Conservation (phyloP, 2,329 filamentous ascomycete genomes). For the Didymella pinodella region DNA sequence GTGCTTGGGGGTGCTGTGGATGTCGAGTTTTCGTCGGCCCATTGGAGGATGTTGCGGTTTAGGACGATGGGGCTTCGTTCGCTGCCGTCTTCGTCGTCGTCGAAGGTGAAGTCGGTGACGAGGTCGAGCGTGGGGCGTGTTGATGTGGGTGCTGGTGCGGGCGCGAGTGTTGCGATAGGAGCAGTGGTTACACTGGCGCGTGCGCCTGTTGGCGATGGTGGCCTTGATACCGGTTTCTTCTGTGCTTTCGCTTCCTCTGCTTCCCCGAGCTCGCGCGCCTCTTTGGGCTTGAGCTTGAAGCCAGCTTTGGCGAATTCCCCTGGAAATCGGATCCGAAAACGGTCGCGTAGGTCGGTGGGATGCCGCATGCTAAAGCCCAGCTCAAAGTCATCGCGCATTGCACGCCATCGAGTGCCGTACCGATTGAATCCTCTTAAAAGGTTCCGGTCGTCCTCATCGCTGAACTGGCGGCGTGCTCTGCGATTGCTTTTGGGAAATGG, state of each 20-base stretch:
- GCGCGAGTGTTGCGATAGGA: background rate
- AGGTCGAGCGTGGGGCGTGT: constrained; percentile 27
- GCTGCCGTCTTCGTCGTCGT: constrained; percentile 28
- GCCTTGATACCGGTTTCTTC: background rate
- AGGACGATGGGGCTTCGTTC: constrained; percentile 43
- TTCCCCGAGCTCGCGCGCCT: constrained; percentile 31
- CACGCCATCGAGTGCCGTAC: constrained; percentile 67
- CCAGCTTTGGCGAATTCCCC: constrained; percentile 63
- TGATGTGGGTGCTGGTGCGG: constrained; percentile 12
- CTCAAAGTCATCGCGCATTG: constrained; percentile 63
- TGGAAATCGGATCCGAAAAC: constrained; percentile 67
- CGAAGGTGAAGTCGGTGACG: constrained; percentile 29
- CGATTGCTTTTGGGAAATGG: constrained; percentile 60
- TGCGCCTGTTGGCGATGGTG: background rate
- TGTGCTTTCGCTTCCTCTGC: constrained; percentile 21
- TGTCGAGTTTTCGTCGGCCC: constrained; percentile 47
- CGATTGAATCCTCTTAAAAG: constrained; percentile 66
- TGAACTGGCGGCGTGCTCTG: constrained; percentile 64
- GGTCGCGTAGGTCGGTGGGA: constrained; percentile 66
- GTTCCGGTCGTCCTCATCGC: constrained; percentile 64
- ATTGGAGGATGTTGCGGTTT: constrained; percentile 51
- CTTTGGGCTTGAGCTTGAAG: constrained; percentile 49
- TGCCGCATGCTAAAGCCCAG: constrained; percentile 61
- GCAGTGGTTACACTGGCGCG: background rate
- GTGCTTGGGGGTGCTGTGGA: background rate